Conservation (phyloP, 148 eudicot genomes). For the Rhododendron molle region DNA sequence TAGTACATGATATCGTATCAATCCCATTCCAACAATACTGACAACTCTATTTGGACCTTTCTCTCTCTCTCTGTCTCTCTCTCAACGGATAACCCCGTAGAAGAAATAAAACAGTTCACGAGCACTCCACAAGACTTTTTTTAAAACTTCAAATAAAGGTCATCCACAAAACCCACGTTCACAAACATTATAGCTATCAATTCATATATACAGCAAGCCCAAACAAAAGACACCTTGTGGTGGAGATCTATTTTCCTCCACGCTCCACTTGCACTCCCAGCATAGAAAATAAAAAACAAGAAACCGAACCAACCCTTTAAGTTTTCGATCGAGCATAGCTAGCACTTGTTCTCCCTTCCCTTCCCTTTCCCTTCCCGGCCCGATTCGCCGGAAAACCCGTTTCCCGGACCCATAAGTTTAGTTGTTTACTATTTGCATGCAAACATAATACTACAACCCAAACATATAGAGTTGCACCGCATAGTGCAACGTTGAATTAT, state of each 20-base stretch:
- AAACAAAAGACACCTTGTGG: conserved; percentile 30
- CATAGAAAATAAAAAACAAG: background rate
- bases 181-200: conserved; percentile 5
- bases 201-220: background rate
- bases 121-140: conserved; percentile 11
- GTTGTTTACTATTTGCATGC: background rate
- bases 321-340: background rate
- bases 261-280: conserved; percentile 2
- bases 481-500: background rate
- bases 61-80: too few species aligned
- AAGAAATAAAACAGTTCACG: conserved; percentile 17
- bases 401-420: background rate
- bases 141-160: conserved; percentile 23
- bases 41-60: conserved; percentile 6
- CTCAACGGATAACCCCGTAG: background rate
- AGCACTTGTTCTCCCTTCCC: background rate
- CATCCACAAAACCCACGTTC: conserved; percentile 40
- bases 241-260: conserved; percentile 10
- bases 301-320: conserved; percentile 15
- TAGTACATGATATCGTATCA: background rate
- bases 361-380: background rate
- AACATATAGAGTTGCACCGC: background rate
- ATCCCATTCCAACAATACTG: conserved; percentile 8
- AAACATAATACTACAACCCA: background rate
- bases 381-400: background rate